A percentile compares a stretch with the other conserved stretches of the same genome.
Evolutionary conservation across 169 alveolate genomes (phyloP).

Genomic region (Blepharisma undulans): DNA sequence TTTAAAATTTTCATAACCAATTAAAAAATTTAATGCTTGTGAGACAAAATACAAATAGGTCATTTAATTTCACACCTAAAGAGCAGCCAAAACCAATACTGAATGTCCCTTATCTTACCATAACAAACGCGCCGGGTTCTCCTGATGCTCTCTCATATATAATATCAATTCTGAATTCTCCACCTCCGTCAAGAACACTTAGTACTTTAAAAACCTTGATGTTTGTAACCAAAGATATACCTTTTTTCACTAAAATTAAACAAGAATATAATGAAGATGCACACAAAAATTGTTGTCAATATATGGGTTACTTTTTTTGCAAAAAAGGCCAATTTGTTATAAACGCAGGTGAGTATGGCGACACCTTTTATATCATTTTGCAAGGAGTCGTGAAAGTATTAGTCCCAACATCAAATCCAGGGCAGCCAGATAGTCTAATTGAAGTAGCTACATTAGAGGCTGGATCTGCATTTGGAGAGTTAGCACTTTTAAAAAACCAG

Average conservation of each 20-base stretch:
- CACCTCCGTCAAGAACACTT: background rate
- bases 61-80: background rate
- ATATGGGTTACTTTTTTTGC: background rate
- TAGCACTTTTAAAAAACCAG: conserved; percentile 47
- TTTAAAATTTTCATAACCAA: background rate
- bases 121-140: background rate
- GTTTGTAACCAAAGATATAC: background rate
- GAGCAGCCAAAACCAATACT: background rate
- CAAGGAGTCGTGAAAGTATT: conserved; percentile 56
- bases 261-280: background rate
- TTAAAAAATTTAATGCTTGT: background rate
- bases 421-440: background rate
- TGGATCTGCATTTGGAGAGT: conserved; percentile 58
- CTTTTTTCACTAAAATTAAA: background rate
- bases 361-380: conserved; percentile 56
- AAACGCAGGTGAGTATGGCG: conserved; percentile 51
- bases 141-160: background rate
- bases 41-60: background rate
- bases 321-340: background rate
- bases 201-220: background rate
- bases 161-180: background rate
- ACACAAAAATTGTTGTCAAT: background rate
- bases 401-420: conserved; percentile 4
- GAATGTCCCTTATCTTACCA: background rate
- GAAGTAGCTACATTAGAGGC: background rate